phyloP scores from a whole-genome alignment of 108 stramenopile genomes.

The Fistulifera solaris region DNA sequence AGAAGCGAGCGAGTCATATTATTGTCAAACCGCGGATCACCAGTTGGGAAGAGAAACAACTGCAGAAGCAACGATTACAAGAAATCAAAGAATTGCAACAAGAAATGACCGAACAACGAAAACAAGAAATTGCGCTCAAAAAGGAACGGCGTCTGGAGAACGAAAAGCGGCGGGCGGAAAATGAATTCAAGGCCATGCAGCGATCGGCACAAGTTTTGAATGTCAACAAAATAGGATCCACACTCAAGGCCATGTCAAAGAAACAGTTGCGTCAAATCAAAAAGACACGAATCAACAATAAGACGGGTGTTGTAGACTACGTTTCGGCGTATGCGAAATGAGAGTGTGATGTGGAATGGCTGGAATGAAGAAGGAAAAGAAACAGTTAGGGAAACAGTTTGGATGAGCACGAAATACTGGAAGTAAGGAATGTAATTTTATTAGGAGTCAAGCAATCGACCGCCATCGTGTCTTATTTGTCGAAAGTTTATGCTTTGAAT shows the following conservation, averaged over 20 bases:
- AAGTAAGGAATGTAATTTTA: no score
- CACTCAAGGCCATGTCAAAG: constrained; percentile 92
- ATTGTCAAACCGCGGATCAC: constrained; percentile 54
- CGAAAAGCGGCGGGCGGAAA: constrained; percentile 67
- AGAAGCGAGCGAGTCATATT: constrained; percentile 64
- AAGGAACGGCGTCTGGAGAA: constrained; percentile 74
- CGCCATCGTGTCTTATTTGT: no score
- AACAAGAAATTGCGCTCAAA: constrained; percentile 30
- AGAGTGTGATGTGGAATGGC: no score
- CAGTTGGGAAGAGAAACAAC: constrained; percentile 43
- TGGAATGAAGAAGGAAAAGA: no score
- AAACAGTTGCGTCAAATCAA: constrained; percentile 92
- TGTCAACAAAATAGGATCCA: constrained; percentile 43
- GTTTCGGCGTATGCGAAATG: constrained; percentile 79
- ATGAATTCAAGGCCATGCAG: constrained; percentile 67
- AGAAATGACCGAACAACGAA: constrained; percentile 49
- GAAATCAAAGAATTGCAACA: constrained; percentile 42
- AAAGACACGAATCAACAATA: constrained; percentile 87
- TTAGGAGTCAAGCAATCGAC: no score
- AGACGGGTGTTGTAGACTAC: constrained; percentile 88
- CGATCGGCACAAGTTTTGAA: constrained; percentile 52
- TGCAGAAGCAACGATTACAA: constrained; percentile 26
- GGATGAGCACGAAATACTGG: no score
- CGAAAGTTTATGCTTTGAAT: no score
- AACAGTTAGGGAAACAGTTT: no score